Conservation (phyloP, 495 filamentous ascomycete genomes). For the Jackrogersella minutella region DNA sequence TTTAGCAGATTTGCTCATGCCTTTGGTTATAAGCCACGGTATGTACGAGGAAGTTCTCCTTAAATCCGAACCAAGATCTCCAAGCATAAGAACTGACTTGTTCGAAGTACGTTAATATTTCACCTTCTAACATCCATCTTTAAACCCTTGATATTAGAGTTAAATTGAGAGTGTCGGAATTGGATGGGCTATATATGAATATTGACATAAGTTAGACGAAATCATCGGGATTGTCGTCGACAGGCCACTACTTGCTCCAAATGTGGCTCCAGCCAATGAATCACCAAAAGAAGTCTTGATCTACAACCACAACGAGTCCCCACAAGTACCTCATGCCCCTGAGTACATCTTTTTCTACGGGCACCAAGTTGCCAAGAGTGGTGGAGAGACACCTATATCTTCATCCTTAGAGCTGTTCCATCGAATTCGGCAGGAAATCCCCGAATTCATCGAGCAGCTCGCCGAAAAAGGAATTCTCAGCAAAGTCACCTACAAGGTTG, state of each 20-base stretch:
- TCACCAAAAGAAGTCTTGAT: conserved; percentile 59
- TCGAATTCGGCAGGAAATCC: conserved; percentile 56
- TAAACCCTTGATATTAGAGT: no score
- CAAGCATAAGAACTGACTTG: conserved; percentile 2
- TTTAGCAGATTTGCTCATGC: conserved; percentile 63
- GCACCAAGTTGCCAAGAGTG: conserved; percentile 28
- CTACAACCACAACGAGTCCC: conserved; percentile 64
- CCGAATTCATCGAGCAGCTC: conserved; percentile 57
- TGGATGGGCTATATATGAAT: not conserved
- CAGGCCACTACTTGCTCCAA: conserved; percentile 58
- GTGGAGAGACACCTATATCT: conserved; percentile 62
- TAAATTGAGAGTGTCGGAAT: not conserved
- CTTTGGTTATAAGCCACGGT: conserved; percentile 60
- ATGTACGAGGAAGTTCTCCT: not conserved
- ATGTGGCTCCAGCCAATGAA: conserved; percentile 63
- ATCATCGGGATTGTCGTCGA: conserved; percentile 64
- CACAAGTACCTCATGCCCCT: conserved; percentile 61
- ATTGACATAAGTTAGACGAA: conserved; percentile 48
- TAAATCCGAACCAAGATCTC: not conserved
- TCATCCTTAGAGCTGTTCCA: conserved; percentile 61
- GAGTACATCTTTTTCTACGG: conserved; percentile 63
- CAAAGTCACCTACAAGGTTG: conserved; percentile 55
- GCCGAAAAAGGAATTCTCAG: conserved; percentile 57
- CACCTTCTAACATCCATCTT: not conserved
- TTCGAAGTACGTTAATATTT: conserved; percentile 12